phyloP scores from a whole-genome alignment of 768 basidiomycete species.

The Clathrus columnatus region DNA sequence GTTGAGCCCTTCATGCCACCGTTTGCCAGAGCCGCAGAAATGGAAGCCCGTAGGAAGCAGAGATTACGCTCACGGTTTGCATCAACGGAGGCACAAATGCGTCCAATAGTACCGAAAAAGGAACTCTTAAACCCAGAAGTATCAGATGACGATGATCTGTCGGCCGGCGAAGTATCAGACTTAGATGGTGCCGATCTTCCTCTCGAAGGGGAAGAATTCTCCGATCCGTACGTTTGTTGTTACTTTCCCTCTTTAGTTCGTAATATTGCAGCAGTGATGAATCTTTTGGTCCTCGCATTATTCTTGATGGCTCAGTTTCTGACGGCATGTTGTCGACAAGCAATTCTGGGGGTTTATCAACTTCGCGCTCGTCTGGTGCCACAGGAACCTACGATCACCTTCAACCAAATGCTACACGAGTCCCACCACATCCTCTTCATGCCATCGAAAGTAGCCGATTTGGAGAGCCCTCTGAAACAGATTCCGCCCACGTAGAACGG shows the following conservation, averaged over 20 bases:
- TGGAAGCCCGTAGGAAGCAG: constrained; percentile 62
- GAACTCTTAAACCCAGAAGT: constrained; percentile 4
- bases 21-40: constrained; percentile 79
- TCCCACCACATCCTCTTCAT: constrained; percentile 38
- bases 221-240: constrained; percentile 11
- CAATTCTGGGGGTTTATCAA: constrained; percentile 37
- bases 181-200: constrained; percentile 24
- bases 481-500: neutral
- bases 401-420: constrained; percentile 28
- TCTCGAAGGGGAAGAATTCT: constrained; percentile 27
- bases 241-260: neutral
- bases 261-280: neutral
- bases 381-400: constrained; percentile 28
- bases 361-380: constrained; percentile 42
- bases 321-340: constrained; percentile 38
- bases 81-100: constrained; percentile 24
- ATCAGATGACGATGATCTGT: constrained; percentile 11
- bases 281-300: constrained; percentile 6
- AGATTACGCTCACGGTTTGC: constrained; percentile 49
- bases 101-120: constrained; percentile 16
- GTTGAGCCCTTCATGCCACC: constrained; percentile 56
- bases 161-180: constrained; percentile 7
- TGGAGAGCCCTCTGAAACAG: constrained; percentile 14
- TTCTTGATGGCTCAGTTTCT: constrained; percentile 1
- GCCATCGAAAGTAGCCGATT: constrained; percentile 50